A percentile compares a stretch with the other conserved stretches of the same genome.
Conservation (phyloP, 2,329 filamentous ascomycete species). For the Talaromyces pinophilus region DNA sequence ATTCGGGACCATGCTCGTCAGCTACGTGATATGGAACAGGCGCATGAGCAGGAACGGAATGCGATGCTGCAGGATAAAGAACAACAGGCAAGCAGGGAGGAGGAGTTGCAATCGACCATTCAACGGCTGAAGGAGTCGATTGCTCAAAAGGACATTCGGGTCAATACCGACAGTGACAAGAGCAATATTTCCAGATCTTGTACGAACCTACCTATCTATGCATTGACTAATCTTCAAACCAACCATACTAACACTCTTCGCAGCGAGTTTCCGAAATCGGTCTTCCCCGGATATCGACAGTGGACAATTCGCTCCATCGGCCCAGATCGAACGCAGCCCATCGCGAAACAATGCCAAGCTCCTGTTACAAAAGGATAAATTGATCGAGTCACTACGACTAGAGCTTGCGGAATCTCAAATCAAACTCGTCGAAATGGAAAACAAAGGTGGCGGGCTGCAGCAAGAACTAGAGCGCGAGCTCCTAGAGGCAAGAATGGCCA, state of each 20-base stretch:
- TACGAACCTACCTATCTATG: slow-evolving; percentile 24
- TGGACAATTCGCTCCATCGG: slow-evolving; percentile 82
- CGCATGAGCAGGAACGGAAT: slow-evolving; percentile 87
- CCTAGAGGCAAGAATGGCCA: slow-evolving; percentile 91
- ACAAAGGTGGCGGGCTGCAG: slow-evolving; percentile 81
- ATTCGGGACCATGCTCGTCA: slow-evolving; percentile 81
- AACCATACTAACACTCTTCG: background rate
- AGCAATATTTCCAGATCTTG: slow-evolving; percentile 53
- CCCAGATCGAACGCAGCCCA: slow-evolving; percentile 81
- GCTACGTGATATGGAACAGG: slow-evolving; percentile 86
- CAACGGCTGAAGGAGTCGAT: slow-evolving; percentile 88
- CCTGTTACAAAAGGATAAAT: slow-evolving; percentile 90
- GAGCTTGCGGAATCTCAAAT: slow-evolving; percentile 95
- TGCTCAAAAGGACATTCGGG: slow-evolving; percentile 67
- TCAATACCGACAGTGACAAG: slow-evolving; percentile 53
- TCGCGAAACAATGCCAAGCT: slow-evolving; percentile 87
- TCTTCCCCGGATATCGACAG: slow-evolving; percentile 66
- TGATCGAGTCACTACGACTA: slow-evolving; percentile 87
- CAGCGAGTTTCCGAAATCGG: slow-evolving; percentile 53
- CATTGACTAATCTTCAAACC: no score
- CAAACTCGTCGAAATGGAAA: slow-evolving; percentile 91
- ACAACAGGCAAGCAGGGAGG: slow-evolving; percentile 77
- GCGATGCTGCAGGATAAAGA: slow-evolving; percentile 90
- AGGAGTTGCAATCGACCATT: slow-evolving; percentile 87
- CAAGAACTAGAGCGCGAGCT: slow-evolving; percentile 88